Conservation (phyloP, 345 rosid genomes). For the Heritiera fomes region DNA sequence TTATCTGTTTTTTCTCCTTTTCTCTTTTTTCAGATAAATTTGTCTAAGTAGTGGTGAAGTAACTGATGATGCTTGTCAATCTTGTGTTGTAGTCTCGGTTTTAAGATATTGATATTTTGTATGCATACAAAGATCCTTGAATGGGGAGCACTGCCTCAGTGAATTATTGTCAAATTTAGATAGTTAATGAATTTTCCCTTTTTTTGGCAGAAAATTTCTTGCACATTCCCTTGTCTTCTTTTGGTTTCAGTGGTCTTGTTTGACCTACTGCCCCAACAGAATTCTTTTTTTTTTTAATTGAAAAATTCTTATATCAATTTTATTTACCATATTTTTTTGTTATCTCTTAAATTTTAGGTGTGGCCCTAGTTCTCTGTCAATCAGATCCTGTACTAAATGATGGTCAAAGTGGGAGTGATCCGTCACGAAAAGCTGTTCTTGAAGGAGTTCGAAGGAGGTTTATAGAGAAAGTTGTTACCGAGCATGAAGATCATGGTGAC, state of each 20-base stretch:
- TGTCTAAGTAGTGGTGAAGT: background rate
- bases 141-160: background rate
- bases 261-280: background rate
- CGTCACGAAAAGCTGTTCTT: conserved; percentile 70
- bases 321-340: background rate
- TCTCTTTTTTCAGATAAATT: background rate
- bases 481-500: conserved; percentile 57
- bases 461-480: conserved; percentile 78
- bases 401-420: conserved; percentile 73
- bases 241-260: background rate
- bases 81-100: background rate
- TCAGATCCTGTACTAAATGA: conserved; percentile 91
- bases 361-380: conserved; percentile 89
- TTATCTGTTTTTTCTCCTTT: background rate
- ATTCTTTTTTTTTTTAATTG: too few species aligned
- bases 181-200: background rate
- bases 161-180: background rate
- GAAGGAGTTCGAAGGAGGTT: conserved; percentile 80
- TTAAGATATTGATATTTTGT: background rate
- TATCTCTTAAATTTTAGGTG: conserved; percentile 50
- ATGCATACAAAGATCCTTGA: background rate
- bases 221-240: background rate
- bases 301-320: background rate
- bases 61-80: background rate
- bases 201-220: background rate